A percentile compares a stretch with the other conserved stretches of the same genome.
These are phyloP conservation scores for Metschnikowia cubensis DNA, from an alignment of 805 yeast species.

Conservation along the genomic window DNA sequence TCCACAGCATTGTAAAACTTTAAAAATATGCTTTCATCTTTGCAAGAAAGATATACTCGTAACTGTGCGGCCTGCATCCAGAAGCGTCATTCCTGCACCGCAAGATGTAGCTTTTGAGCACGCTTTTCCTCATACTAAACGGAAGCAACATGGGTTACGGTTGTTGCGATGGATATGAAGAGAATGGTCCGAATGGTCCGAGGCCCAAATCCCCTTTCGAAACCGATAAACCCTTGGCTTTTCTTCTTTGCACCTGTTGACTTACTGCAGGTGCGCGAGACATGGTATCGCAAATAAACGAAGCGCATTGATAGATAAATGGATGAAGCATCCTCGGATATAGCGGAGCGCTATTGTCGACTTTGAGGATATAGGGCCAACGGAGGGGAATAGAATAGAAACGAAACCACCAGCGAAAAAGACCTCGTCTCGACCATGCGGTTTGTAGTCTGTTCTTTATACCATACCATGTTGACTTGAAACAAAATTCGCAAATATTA, in stretches of 20 bases:
- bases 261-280: not conserved
- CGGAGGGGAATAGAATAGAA: not conserved
- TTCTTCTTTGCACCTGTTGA: not conserved
- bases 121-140: too few relatives aligned
- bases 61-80: not conserved
- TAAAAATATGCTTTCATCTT: not conserved
- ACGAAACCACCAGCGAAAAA: not conserved
- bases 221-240: not conserved
- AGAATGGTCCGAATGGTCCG: not conserved
- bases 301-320: not conserved
- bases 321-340: not conserved
- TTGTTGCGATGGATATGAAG: not conserved
- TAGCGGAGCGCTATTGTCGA: not conserved
- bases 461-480: not conserved
- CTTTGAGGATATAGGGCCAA: not conserved
- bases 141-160: too few relatives aligned
- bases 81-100: not conserved
- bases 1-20: not conserved
- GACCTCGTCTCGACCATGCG: not conserved
- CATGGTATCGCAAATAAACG: not conserved
- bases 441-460: too few relatives aligned
- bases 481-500: not conserved
- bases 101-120: not conserved
- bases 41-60: not conserved
- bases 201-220: not conserved